These are phyloP conservation scores for Cylindrotheca closterium DNA, from an alignment of 108 stramenopile genomes.

Conservation along the genomic window DNA sequence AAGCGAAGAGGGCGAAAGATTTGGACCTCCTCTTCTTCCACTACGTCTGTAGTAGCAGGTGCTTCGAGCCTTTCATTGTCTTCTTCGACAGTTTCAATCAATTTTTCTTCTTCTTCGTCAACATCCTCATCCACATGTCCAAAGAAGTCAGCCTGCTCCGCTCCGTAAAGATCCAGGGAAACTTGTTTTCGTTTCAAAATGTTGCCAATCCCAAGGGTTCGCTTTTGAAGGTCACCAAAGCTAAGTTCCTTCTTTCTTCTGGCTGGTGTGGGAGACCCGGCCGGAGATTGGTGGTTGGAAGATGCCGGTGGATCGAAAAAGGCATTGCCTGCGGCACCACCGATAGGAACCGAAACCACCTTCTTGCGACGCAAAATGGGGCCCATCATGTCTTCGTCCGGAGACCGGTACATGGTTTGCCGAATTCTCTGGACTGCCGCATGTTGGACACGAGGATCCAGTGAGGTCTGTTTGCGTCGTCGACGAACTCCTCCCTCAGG, in stretches of 20 bases:
- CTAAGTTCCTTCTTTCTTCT: not conserved
- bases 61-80: too few species aligned
- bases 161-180: constrained; percentile 45
- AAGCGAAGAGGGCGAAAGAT: constrained; percentile 50
- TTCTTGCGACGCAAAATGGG: constrained; percentile 52
- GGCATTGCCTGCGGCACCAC: constrained; percentile 14
- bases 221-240: constrained; percentile 3
- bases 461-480: too few species aligned
- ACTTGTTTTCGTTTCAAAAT: constrained; percentile 43
- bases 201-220: constrained; percentile 10
- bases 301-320: constrained; percentile 2
- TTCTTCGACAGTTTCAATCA: constrained; percentile 31
- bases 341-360: constrained; percentile 49
- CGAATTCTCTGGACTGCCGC: too few species aligned
- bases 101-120: constrained; percentile 32
- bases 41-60: too few species aligned
- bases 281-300: not conserved
- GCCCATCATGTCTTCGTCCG: too few species aligned
- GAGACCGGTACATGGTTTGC: too few species aligned
- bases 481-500: too few species aligned
- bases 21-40: constrained; percentile 11
- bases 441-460: too few species aligned
- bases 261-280: not conserved
- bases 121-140: not conserved
- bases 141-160: constrained; percentile 42